phyloP scores from a whole-genome alignment of 2,329 filamentous ascomycete species.

The Truncatella angustata region DNA sequence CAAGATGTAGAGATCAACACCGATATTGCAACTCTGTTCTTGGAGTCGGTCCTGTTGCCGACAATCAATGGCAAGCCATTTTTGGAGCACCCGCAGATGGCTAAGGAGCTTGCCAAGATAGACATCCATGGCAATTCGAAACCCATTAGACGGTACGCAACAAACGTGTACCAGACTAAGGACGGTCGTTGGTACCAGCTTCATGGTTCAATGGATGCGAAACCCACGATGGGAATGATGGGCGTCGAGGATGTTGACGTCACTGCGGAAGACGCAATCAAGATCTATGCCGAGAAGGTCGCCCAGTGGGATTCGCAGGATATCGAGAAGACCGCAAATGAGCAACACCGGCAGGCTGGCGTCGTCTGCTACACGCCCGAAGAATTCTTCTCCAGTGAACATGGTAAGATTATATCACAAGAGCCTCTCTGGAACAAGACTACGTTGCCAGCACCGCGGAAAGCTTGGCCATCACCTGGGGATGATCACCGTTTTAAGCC shows the following conservation, averaged over 20 bases:
- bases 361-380: slow-evolving; percentile 29
- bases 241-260: slow-evolving; percentile 19
- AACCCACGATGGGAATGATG: slow-evolving; percentile 30
- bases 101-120: slow-evolving; percentile 18
- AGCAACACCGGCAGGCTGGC: slow-evolving; percentile 31
- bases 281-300: slow-evolving; percentile 18
- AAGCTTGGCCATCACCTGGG: slow-evolving; percentile 21
- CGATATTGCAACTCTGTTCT: background rate
- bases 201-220: slow-evolving; percentile 29
- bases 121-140: slow-evolving; percentile 23
- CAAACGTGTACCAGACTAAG: slow-evolving; percentile 30
- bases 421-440: slow-evolving; percentile 22
- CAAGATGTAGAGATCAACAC: slow-evolving; percentile 22
- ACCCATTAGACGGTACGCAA: slow-evolving; percentile 28
- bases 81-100: slow-evolving; percentile 17
- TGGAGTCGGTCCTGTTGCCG: background rate
- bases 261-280: slow-evolving; percentile 26
- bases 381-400: slow-evolving; percentile 25
- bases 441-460: slow-evolving; percentile 10
- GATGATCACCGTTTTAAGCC: slow-evolving; percentile 17
- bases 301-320: slow-evolving; percentile 23
- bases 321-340: slow-evolving; percentile 30
- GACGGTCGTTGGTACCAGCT: slow-evolving; percentile 34
- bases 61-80: background rate
- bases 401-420: slow-evolving; percentile 13